Base-by-base conservation (phyloP, 2,329 filamentous ascomycete genomes). In the Nothopassalora personata region DNA sequence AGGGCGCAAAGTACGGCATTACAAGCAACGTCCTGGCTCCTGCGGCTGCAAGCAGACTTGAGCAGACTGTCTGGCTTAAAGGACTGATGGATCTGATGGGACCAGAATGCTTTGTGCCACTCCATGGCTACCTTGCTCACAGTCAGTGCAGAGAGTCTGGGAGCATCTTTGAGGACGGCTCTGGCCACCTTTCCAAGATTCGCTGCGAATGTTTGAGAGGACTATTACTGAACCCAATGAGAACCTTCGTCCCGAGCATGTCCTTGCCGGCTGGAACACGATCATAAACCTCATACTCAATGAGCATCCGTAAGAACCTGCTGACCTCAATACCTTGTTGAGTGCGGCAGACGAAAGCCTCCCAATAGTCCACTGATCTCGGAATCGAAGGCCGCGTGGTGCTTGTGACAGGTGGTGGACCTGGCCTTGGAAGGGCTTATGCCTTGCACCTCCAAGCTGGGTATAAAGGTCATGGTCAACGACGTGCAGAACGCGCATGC, bases 1-100 rank as follows among this genome's bases (percentile, higher is more conserved):
- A 97, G 80, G 93, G 93, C 64, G 81, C 84, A 72, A 97, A 97
- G 79, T 97, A 97, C 80, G 97, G 97, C 81, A 97, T 97, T 67
- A 77, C 94, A 69, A 85, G 82, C 79, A 97, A 97, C 75, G 90
- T 91, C 69, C 92, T 97, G 77, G 90, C 93, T n/a, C 93, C 93
- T 57, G 91, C 96, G 70, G 92, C 93, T 66, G 93, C 92, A 62
- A 93, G 88, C 78, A 86, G 92, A 74, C 94, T 97, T 90, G 96
- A 91, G 46, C 85, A 91, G 75, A 96, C 92, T 13, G 83, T 96
- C 66, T 93, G 96, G 90, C 91, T 91, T 31, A 90, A 90, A 9
- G 91, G 96, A 71, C 83, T 96, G 53, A 83, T 97, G 68, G 86
- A 87, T 66, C 86, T 85, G 71, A 82, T 96, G 66, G 91, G 89